Conservation (phyloP, 208 protist genomes). For the Crithidia brevicula region DNA sequence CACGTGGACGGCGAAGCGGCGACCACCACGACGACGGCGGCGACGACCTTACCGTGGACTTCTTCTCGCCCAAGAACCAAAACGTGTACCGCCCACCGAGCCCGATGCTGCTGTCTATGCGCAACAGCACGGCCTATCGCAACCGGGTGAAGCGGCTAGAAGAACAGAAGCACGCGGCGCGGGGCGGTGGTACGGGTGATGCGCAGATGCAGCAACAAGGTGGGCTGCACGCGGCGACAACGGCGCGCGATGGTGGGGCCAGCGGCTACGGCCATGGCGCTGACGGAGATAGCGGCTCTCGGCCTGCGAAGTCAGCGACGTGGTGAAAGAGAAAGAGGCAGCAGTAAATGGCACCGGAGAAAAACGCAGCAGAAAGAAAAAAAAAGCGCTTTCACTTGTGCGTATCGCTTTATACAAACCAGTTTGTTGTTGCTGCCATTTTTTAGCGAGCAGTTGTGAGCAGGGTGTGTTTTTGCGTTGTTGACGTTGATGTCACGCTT, state of each 20-base stretch:
- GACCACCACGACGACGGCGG: not conserved
- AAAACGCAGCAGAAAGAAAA: no score
- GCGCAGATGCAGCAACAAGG: not conserved
- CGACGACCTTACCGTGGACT: constrained; percentile 39
- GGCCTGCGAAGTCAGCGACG: constrained; percentile 13
- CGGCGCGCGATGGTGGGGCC: constrained; percentile 1
- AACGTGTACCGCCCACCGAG: constrained; percentile 77
- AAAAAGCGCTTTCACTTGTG: no score
- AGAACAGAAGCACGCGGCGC: constrained; percentile 12
- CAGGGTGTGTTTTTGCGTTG: no score
- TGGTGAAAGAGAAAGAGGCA: constrained; percentile 3
- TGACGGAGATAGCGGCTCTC: not conserved
- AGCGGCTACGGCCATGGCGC: constrained; percentile 10
- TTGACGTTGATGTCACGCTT: no score
- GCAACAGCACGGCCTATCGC: constrained; percentile 61
- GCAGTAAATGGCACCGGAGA: no score
- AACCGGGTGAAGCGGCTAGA: constrained; percentile 37
- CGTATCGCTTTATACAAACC: no score
- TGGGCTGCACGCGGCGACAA: not conserved
- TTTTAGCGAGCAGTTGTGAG: no score
- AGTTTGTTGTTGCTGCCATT: no score
- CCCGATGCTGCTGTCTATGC: constrained; percentile 88
- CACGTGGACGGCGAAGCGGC: not conserved
- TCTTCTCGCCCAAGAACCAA: constrained; percentile 39
- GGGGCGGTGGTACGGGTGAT: not conserved